phyloP scores from a whole-genome alignment of 164 flowering plant genomes.

The Vitis rupestris region DNA sequence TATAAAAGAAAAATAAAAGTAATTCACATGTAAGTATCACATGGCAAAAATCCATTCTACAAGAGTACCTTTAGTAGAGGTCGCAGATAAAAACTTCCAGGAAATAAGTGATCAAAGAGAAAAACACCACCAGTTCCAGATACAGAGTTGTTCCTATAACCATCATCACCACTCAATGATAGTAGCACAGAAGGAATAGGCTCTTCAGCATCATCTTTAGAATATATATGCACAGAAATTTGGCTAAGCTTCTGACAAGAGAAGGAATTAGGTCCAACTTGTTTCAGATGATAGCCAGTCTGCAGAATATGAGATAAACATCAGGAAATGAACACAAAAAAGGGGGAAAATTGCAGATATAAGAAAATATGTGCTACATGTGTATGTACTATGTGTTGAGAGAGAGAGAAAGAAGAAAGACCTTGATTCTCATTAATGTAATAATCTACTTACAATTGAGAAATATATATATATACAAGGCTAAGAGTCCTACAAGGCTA shows the following conservation, averaged over 20 bases:
- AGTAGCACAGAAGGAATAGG: slow-evolving; percentile 83
- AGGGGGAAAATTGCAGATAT: too few species aligned
- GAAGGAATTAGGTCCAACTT: slow-evolving; percentile 67
- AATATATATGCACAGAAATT: slow-evolving; percentile 64
- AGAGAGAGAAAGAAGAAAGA: too few species aligned
- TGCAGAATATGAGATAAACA: slow-evolving; percentile 40
- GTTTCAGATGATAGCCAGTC: slow-evolving; percentile 88
- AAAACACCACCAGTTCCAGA: slow-evolving; percentile 73
- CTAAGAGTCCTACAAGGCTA: too few species aligned
- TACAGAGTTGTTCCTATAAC: slow-evolving; percentile 89
- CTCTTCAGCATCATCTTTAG: slow-evolving; percentile 52
- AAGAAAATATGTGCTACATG: too few species aligned
- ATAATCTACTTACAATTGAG: too few species aligned
- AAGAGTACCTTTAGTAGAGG: slow-evolving; percentile 83
- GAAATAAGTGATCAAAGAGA: slow-evolving; percentile 75
- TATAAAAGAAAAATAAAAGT: neutral
- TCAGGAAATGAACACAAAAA: slow-evolving; percentile 1
- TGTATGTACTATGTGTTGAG: too few species aligned
- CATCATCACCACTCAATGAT: slow-evolving; percentile 95
- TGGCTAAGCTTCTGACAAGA: slow-evolving; percentile 95
- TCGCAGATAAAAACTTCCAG: slow-evolving; percentile 94
- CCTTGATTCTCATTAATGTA: too few species aligned
- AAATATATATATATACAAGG: too few species aligned
- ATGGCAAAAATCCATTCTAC: neutral
- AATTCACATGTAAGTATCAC: neutral